A percentile compares a stretch with the other conserved stretches of the same genome.
These are phyloP conservation scores for Chlamydomonas incerta DNA, from an alignment of 139 green algal genomes.

Conservation along the genomic window DNA sequence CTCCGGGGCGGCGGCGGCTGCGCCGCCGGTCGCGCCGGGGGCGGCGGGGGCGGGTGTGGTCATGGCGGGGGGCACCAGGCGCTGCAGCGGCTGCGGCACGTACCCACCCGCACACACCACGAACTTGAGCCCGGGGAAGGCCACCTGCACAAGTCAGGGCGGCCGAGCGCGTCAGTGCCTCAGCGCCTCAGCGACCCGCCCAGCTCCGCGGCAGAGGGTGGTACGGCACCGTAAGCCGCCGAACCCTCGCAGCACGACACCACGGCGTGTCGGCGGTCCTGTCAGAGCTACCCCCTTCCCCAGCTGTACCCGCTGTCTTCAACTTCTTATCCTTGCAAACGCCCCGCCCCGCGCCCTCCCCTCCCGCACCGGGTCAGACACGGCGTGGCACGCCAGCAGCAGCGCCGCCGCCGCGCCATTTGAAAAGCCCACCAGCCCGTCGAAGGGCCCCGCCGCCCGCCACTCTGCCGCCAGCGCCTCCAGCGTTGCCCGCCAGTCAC, in stretches of 20 bases:
- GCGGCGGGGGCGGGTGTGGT: not conserved
- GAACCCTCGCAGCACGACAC: too few relatives aligned
- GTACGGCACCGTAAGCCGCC: too few relatives aligned
- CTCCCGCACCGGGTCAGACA: not conserved
- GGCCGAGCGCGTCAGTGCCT: not conserved
- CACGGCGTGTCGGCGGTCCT: too few relatives aligned
- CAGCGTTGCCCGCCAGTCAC: slow-evolving; percentile 50
- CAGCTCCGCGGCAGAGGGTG: too few relatives aligned
- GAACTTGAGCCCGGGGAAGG: slow-evolving; percentile 47
- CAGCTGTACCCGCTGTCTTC: too few relatives aligned
- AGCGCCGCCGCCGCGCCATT: slow-evolving; percentile 66
- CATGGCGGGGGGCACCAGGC: slow-evolving; percentile 12
- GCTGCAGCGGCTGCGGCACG: slow-evolving; percentile 51
- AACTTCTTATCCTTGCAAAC: not conserved
- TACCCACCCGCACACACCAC: slow-evolving; percentile 60
- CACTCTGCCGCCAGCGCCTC: slow-evolving; percentile 30
- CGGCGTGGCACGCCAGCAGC: slow-evolving; percentile 42
- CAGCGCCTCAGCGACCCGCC: too few relatives aligned
- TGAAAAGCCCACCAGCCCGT: slow-evolving; percentile 65
- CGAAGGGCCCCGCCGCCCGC: slow-evolving; percentile 24
- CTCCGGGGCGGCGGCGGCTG: not conserved
- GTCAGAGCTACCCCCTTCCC: too few relatives aligned
- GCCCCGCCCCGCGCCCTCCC: slow-evolving; percentile 4
- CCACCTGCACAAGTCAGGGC: not conserved
- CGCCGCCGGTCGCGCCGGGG: not conserved